Evolutionary conservation across 2,329 filamentous ascomycete species (phyloP).

Genomic region (Talaromyces sp.): DNA sequence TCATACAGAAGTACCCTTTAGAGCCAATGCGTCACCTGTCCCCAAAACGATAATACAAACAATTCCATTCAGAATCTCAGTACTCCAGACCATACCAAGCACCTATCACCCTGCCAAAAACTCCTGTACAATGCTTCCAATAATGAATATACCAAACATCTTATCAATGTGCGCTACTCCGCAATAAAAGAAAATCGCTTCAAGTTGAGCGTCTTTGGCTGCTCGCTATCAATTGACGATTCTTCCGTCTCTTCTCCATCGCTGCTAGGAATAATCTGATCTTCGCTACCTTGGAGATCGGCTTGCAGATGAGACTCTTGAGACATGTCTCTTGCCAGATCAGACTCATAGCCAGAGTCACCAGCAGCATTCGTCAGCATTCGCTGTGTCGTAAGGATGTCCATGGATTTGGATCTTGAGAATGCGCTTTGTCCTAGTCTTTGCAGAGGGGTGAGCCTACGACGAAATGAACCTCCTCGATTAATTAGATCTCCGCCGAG

Average conservation of each 20-base stretch:
- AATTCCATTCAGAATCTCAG: neutral
- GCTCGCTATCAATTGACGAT: slow-evolving; percentile 11
- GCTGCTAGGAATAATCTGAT: slow-evolving; percentile 50
- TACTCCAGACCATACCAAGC: neutral
- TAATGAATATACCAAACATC: neutral
- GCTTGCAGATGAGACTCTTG: neutral
- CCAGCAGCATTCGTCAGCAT: slow-evolving; percentile 15
- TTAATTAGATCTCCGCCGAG: slow-evolving; percentile 10
- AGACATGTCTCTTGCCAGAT: slow-evolving; percentile 11
- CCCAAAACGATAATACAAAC: neutral
- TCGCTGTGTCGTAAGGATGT: slow-evolving; percentile 23
- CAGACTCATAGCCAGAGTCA: slow-evolving; percentile 22
- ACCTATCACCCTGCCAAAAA: slow-evolving; percentile 3
- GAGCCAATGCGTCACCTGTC: neutral
- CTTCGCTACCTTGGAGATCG: slow-evolving; percentile 47
- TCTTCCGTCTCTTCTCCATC: slow-evolving; percentile 45
- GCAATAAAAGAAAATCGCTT: slow-evolving; percentile 37
- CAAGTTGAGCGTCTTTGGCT: slow-evolving; percentile 30
- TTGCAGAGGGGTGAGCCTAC: slow-evolving; percentile 39
- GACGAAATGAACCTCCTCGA: slow-evolving; percentile 18
- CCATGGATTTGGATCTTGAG: slow-evolving; percentile 37
- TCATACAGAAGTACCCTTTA: neutral
- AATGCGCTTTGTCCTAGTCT: slow-evolving; percentile 40
- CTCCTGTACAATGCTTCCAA: slow-evolving; percentile 19
- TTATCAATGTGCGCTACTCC: slow-evolving; percentile 18